Evolutionary conservation across 768 basidiomycete genomes (phyloP).

Genomic region (Hygrocybe coccinea): DNA sequence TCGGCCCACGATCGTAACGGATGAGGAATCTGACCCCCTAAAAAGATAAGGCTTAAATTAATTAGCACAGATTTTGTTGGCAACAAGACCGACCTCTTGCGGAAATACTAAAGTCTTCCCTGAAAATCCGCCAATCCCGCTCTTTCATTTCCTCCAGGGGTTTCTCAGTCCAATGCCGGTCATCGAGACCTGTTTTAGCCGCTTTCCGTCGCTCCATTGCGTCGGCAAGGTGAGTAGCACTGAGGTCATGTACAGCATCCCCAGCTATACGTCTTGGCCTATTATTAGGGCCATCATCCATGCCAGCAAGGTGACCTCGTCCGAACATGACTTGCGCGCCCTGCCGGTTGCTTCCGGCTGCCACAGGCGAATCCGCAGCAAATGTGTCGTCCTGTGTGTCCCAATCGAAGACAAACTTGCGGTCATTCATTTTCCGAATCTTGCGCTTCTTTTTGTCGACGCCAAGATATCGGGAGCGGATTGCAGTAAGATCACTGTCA

Average conservation of each 20-base stretch:
- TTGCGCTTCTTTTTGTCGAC: slow-evolving; percentile 92
- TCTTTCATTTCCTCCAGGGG: slow-evolving; percentile 90
- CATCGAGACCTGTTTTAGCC: slow-evolving; percentile 77
- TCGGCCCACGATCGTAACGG: slow-evolving; percentile 92
- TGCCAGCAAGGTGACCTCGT: slow-evolving; percentile 75
- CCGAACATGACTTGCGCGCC: slow-evolving; percentile 89
- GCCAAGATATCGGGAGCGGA: slow-evolving; percentile 92
- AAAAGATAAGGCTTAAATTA: not conserved
- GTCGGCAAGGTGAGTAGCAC: slow-evolving; percentile 60
- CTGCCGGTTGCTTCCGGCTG: slow-evolving; percentile 65
- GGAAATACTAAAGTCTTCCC: slow-evolving; percentile 96
- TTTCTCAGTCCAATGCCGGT: slow-evolving; percentile 98
- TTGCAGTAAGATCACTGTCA: slow-evolving; percentile 71
- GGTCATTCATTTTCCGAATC: slow-evolving; percentile 90
- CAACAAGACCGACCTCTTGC: slow-evolving; percentile 60
- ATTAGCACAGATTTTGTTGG: not conserved
- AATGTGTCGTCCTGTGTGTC: slow-evolving; percentile 94
- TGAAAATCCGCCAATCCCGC: slow-evolving; percentile 97
- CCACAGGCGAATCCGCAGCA: slow-evolving; percentile 66
- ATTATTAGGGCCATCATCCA: slow-evolving; percentile 68
- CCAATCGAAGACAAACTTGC: slow-evolving; percentile 99
- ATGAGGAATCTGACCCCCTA: slow-evolving; percentile 90
- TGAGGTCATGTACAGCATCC: slow-evolving; percentile 30
- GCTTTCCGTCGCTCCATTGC: slow-evolving; percentile 78
- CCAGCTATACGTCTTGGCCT: slow-evolving; percentile 35